phyloP scores from a whole-genome alignment of 306 rosid genomes.

The Potentilla sterilis region DNA sequence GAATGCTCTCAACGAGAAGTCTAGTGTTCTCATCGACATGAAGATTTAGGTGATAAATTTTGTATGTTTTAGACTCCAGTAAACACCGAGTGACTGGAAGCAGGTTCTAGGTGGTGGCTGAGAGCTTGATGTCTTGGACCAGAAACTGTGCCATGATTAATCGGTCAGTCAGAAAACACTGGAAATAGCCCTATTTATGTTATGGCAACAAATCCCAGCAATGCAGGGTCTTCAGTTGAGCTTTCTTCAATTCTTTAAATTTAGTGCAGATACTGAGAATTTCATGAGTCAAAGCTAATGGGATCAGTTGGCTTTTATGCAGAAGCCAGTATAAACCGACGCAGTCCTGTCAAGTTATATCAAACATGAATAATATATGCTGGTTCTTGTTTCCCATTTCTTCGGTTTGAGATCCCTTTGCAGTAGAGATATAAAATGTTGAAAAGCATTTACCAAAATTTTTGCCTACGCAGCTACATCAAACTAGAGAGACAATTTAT shows the following conservation, averaged over 20 bases:
- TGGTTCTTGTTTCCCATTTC: neutral
- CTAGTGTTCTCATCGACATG: neutral
- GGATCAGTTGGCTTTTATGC: neutral
- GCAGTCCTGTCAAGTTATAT: neutral
- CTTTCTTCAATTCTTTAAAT: neutral
- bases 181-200: neutral
- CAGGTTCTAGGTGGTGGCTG: neutral
- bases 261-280: neutral
- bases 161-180: neutral
- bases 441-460: neutral
- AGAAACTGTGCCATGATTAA: neutral
- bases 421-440: neutral
- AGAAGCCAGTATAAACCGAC: neutral
- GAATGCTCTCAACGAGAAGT: neutral
- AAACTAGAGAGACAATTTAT: neutral
- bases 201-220: neutral
- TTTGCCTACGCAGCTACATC: neutral
- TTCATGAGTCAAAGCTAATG: neutral
- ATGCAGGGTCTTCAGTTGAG: neutral
- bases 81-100: neutral
- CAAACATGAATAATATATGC: neutral
- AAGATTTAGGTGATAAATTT: neutral
- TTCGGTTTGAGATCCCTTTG: neutral
- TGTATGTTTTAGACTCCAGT: too few relatives aligned
- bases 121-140: neutral